Evolutionary conservation across 2,329 filamentous ascomycete genomes (phyloP), one percentile per base, ranked within the genome.

Genomic region (Sporothrix humicola): DNA sequence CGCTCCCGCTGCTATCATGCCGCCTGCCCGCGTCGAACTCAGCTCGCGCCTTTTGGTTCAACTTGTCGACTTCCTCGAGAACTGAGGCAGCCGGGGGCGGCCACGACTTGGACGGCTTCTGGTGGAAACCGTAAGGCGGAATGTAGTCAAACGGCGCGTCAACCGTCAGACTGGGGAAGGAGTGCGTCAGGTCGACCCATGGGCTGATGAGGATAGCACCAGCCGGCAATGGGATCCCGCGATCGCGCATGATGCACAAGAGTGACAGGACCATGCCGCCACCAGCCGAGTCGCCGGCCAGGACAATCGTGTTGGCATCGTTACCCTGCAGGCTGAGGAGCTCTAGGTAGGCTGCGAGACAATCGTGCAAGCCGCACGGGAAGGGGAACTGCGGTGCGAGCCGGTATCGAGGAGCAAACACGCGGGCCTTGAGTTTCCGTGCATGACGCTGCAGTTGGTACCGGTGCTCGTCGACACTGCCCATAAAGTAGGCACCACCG

Each of bases 361-460:
- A 97, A 80, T 99, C 96, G 73, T 96, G 91, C 8, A 99, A 83
- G 42, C 93, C 94, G 79, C 96, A 98, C 0, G 96, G 96, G 76
- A 99, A 99, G 0, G 96, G 96, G 74, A 95, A 99, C 80, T 98
- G 95, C 1, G 95, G 96, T 6, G 96, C 89, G 44, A 99, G 86
- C 56, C 96, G 90, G 81, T 98, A 99, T 75, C 90, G 86, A 5
- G 95, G 92, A 31, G 95, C 94, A 81, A 98, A 90, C 8, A 98
- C 92, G 72, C 94, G 88, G 20, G 94, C 95, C 82, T 96, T 94
- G 75, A 99, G 87, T 83, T 98, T 98, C 72, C 96, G 88, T 42
- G 96, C 96, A 86, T 98, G 95, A 68, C 95, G 88, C 82, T 99
- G 96, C 87, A 99, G 90, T 85, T 98, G 95, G 83, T 98, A 98